Evolutionary conservation across 2,329 filamentous ascomycete genomes (phyloP).

Genomic region (Fusarium sp.): DNA sequence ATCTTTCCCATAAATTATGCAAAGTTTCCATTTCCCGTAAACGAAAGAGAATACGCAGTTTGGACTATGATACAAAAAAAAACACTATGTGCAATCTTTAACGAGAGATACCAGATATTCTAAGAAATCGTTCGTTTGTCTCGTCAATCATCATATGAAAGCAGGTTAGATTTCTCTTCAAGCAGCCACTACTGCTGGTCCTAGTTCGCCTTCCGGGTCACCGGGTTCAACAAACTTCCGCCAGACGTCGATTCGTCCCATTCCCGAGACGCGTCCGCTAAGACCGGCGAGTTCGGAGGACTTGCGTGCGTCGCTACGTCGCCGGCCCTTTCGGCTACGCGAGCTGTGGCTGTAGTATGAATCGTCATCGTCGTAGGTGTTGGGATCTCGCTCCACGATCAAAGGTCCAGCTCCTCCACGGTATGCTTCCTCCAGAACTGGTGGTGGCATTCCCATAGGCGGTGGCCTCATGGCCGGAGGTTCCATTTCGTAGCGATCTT

Average conservation of each 20-base stretch:
- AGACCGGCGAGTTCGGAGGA: conserved; percentile 63
- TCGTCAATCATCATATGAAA: conserved; percentile 17
- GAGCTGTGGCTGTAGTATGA: conserved; percentile 47
- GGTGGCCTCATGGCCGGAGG: conserved; percentile 44
- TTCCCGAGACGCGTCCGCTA: conserved; percentile 57
- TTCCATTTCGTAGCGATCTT: conserved; percentile 52
- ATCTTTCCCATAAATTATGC: conserved; percentile 4
- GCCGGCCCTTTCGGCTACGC: conserved; percentile 45
- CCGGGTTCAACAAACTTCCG: conserved; percentile 61
- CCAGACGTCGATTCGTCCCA: conserved; percentile 64
- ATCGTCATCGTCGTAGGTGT: conserved; percentile 51
- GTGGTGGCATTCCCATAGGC: conserved; percentile 52
- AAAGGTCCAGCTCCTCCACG: conserved; percentile 32
- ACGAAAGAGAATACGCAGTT: conserved; percentile 12
- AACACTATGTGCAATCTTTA: conserved; percentile 19
- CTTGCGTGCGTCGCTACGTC: conserved; percentile 49
- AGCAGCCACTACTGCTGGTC: conserved; percentile 18
- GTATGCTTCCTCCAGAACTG: conserved; percentile 37
- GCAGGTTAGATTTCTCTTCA: conserved; percentile 4
- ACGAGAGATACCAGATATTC: conserved; percentile 14
- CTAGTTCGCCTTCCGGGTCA: conserved; percentile 51
- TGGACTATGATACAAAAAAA: conserved; percentile 15
- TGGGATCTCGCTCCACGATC: conserved; percentile 44
- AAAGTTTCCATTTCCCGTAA: conserved; percentile 6
- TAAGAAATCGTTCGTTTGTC: conserved; percentile 16